phyloP scores from a whole-genome alignment of 2,329 filamentous ascomycete genomes.

The Xylaria arbuscula region DNA sequence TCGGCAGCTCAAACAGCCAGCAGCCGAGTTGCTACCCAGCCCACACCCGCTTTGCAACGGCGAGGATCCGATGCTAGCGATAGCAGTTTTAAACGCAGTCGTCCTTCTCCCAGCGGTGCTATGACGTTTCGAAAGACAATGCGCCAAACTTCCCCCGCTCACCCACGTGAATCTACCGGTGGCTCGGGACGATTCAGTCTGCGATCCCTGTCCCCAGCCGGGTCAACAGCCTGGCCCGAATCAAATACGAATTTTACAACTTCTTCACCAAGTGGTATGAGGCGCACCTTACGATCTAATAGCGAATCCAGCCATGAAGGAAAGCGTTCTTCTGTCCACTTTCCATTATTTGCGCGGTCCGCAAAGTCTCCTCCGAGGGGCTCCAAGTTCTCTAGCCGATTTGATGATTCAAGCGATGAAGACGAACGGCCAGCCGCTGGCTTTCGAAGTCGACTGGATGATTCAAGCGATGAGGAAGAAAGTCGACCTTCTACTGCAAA shows the following conservation, averaged over 20 bases:
- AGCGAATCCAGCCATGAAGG: slow-evolving; percentile 54
- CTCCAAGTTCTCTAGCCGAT: slow-evolving; percentile 57
- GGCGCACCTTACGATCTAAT: slow-evolving; percentile 58
- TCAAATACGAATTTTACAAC: slow-evolving; percentile 56
- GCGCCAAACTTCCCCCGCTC: slow-evolving; percentile 62
- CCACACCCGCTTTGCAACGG: slow-evolving; percentile 57
- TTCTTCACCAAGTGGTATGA: slow-evolving; percentile 54
- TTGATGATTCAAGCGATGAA: slow-evolving; percentile 73
- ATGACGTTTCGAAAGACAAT: slow-evolving; percentile 79
- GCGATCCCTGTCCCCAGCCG: slow-evolving; percentile 75
- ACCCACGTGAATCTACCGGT: slow-evolving; percentile 52
- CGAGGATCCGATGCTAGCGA: slow-evolving; percentile 75
- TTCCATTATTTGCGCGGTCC: slow-evolving; percentile 58
- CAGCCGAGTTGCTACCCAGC: slow-evolving; percentile 29
- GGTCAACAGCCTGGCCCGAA: slow-evolving; percentile 62
- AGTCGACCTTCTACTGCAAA: slow-evolving; percentile 52
- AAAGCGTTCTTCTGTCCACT: slow-evolving; percentile 53
- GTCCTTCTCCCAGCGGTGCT: slow-evolving; percentile 58
- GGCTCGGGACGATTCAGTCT: slow-evolving; percentile 74
- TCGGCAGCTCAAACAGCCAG: slow-evolving; percentile 20
- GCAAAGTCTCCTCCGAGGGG: slow-evolving; percentile 48
- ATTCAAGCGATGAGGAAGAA: slow-evolving; percentile 76
- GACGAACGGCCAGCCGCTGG: slow-evolving; percentile 54
- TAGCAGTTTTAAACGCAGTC: slow-evolving; percentile 82
- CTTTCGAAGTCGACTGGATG: slow-evolving; percentile 72